phyloP scores from a whole-genome alignment of 2,329 filamentous ascomycete species.

The Phyllosticta citrichinensis region DNA sequence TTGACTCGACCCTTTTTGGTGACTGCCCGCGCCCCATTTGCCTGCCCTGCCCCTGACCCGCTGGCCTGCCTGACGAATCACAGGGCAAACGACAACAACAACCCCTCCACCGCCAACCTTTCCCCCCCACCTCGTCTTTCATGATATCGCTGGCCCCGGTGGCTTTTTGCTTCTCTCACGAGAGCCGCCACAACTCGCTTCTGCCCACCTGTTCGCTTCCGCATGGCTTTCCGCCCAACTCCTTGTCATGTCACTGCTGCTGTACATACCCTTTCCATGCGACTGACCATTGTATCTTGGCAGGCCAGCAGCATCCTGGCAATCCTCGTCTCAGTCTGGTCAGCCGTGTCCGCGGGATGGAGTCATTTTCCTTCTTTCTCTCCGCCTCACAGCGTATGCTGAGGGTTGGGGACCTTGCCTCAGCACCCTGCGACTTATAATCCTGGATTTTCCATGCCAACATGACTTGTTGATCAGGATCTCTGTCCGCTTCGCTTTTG shows the following conservation, averaged over 20 bases:
- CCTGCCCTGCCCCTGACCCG: background rate
- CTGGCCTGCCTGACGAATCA: background rate
- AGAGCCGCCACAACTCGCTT: background rate
- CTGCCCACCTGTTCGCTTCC: background rate
- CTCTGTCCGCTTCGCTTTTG: background rate
- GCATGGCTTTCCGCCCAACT: background rate
- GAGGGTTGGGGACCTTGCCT: background rate
- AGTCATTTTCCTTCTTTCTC: background rate
- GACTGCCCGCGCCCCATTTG: background rate
- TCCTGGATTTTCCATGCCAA: background rate
- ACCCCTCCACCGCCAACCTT: background rate
- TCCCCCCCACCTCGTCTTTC: background rate
- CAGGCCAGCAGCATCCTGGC: background rate
- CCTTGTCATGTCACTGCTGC: background rate
- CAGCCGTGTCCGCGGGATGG: background rate
- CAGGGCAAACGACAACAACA: background rate
- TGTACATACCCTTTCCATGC: background rate
- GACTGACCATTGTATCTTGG: background rate
- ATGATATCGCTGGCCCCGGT: background rate
- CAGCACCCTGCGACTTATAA: background rate
- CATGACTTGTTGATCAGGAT: no score
- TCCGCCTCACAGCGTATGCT: background rate
- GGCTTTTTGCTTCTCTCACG: background rate
- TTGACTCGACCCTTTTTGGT: background rate
- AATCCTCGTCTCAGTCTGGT: background rate